Evolutionary conservation across 106 monocot genomes (phyloP).

Genomic region (Triglochin maritima): DNA sequence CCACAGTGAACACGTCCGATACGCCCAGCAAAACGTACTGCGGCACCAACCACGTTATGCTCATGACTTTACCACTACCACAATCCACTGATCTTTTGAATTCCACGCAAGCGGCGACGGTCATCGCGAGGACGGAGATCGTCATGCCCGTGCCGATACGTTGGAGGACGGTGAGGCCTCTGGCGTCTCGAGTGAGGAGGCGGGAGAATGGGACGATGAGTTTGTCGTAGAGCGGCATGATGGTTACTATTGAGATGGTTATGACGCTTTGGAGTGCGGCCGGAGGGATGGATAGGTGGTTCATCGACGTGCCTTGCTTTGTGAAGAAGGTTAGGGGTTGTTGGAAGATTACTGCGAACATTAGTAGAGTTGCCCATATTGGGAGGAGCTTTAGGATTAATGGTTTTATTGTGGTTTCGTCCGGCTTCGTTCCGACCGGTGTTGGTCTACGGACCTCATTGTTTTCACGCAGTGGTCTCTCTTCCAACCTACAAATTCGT

Average conservation of each 20-base stretch:
- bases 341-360: constrained; percentile 96
- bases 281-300: constrained; percentile 52
- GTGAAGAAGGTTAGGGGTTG: constrained; percentile 94
- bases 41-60: constrained; percentile 84
- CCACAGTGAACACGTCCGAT: constrained; percentile 80
- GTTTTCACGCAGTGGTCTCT: constrained; percentile 24
- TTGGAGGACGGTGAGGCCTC: constrained; percentile 68
- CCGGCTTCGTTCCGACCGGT: too few relatives aligned
- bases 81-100: constrained; percentile 22
- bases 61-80: constrained; percentile 10
- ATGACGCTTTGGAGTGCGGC: constrained; percentile 72
- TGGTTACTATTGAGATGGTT: constrained; percentile 63
- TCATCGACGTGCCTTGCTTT: constrained; percentile 76
- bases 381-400: constrained; percentile 44
- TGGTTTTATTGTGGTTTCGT: neutral
- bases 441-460: constrained; percentile 5
- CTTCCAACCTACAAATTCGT: constrained; percentile 34
- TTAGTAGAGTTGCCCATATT: constrained; percentile 64
- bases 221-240: constrained; percentile 85
- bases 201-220: constrained; percentile 46
- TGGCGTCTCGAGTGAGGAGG: constrained; percentile 21
- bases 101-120: constrained; percentile 53
- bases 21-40: constrained; percentile 78
- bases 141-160: constrained; percentile 84
- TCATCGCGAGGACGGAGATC: constrained; percentile 69